Conservation (phyloP, 2,329 filamentous ascomycete species). For the Pyrenochaeta sp. region DNA sequence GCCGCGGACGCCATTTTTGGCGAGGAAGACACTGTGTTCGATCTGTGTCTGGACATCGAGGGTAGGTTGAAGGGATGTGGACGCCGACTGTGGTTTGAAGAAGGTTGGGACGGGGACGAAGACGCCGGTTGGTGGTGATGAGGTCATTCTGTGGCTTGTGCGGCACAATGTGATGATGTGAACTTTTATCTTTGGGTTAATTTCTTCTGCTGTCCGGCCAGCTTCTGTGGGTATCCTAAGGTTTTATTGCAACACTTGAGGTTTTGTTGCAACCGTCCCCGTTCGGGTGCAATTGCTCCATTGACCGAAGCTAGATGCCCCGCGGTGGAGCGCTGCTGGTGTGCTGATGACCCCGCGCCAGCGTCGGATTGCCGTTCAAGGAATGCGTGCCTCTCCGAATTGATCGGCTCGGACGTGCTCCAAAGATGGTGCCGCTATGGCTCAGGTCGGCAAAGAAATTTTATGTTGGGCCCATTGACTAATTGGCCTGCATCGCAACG, state of each 20-base stretch:
- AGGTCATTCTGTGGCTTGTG: slow-evolving; percentile 33
- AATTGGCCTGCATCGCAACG: neutral
- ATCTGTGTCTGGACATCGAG: slow-evolving; percentile 68
- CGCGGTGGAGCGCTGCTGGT: slow-evolving; percentile 24
- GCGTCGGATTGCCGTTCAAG: slow-evolving; percentile 26
- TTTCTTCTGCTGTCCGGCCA: neutral
- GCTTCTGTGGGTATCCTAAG: slow-evolving; percentile 7
- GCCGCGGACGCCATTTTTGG: slow-evolving; percentile 66
- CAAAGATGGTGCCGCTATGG: neutral
- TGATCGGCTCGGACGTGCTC: neutral
- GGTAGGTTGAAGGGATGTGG: slow-evolving; percentile 57
- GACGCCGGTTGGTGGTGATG: slow-evolving; percentile 47
- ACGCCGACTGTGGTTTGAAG: slow-evolving; percentile 61
- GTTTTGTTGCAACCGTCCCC: slow-evolving; percentile 2
- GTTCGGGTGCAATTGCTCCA: slow-evolving; percentile 38
- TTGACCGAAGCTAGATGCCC: slow-evolving; percentile 35
- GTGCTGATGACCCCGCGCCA: slow-evolving; percentile 37
- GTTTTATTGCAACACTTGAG: slow-evolving; percentile 14
- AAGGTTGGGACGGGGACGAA: slow-evolving; percentile 66
- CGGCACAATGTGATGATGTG: neutral
- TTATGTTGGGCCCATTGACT: neutral
- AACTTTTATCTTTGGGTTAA: slow-evolving; percentile 1
- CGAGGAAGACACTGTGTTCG: slow-evolving; percentile 67
- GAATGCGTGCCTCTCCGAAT: neutral
- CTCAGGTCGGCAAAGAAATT: neutral